phyloP scores from a whole-genome alignment of 345 rosid species.

The Arabidopsis suecica region DNA sequence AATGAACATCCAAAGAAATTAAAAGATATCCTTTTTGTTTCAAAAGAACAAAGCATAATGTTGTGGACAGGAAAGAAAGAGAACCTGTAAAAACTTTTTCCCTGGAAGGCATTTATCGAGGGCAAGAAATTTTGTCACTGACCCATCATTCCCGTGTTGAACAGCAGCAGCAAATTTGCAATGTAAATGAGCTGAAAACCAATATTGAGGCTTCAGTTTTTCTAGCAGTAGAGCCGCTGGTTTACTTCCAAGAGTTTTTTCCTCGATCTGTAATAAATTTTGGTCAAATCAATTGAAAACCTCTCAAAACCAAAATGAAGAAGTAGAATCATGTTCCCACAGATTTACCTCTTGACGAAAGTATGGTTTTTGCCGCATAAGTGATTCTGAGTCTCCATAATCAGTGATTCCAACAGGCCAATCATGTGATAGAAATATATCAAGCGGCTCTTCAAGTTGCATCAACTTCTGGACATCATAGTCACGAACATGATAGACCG shows the following conservation, averaged over 20 bases:
- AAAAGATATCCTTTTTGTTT: conserved; percentile 37
- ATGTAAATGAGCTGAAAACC: conserved; percentile 98
- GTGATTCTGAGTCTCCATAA: conserved; percentile 70
- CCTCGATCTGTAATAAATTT: conserved; percentile 54
- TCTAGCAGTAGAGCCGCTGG: conserved; percentile 84
- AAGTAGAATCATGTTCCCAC: background rate
- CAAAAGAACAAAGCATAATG: conserved; percentile 20
- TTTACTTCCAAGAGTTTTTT: conserved; percentile 80
- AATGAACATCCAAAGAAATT: conserved; percentile 31
- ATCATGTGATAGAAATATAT: conserved; percentile 93
- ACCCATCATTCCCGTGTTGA: conserved; percentile 77
- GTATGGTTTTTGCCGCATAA: conserved; percentile 58
- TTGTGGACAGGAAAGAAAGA: conserved; percentile 12
- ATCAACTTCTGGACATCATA: conserved; percentile 87
- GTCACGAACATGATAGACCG: conserved; percentile 89
- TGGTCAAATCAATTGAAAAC: background rate
- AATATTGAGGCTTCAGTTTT: conserved; percentile 75
- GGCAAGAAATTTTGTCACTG: conserved; percentile 84
- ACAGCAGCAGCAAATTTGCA: conserved; percentile 90
- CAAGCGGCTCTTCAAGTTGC: conserved; percentile 80
- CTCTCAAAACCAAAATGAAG: conserved; percentile 20
- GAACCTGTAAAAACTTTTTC: conserved; percentile 77
- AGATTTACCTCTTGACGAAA: conserved; percentile 70
- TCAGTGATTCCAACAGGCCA: conserved; percentile 96
- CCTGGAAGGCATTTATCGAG: conserved; percentile 87